Evolutionary conservation across 2,329 filamentous ascomycete genomes (phyloP), one percentile per base, ranked within the genome.

Genomic region (Fusarium siculi): DNA sequence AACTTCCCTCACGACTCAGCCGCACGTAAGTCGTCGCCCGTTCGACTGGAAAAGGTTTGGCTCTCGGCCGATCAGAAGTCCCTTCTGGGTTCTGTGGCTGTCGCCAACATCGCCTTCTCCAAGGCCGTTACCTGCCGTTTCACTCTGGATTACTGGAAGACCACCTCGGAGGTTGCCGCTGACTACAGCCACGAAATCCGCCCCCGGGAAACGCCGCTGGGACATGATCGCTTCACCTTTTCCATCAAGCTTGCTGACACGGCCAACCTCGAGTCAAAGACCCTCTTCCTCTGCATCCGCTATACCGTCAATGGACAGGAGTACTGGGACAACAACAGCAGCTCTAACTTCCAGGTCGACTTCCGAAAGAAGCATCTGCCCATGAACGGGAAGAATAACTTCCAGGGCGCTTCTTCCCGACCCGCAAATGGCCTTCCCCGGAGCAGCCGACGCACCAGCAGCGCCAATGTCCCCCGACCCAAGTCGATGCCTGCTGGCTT

Each of bases 71-170:
- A 98, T 81, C 95, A 97, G 79, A 96, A 96, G 84, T 93, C 89
- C 3, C 84, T 99, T 73, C 87, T 97, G 56, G 96, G 96, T 18
- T 93, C 91, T 23, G 89, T 97, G 58, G 93, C 91, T 12, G 95
- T 97, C 28, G 91, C 92, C 80, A 99, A 99, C 82, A 83, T 98
- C 47, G 90, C 95, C 1, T 99, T 97, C 84, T 89, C 95, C 60
- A 99, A 99, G 84, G 82, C 87, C 10, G 94, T 99, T 60, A 91
- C 93, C n/a, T 96, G 94, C 81, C 91, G 96, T 56, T 99, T 99
- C 82, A 99, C 96, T 0, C 88, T 98, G 52, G 96, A 99, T 82
- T 96, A 97, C 84, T 99, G 96, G 96, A 97, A 97, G 87, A 99
- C 96, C 0, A 97, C 95, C 0, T 99, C 96, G 2, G 96, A 99